These are phyloP conservation scores for Cladophialophora bantiana DNA, from an alignment of 2,329 filamentous ascomycete species.

Conservation along the genomic window DNA sequence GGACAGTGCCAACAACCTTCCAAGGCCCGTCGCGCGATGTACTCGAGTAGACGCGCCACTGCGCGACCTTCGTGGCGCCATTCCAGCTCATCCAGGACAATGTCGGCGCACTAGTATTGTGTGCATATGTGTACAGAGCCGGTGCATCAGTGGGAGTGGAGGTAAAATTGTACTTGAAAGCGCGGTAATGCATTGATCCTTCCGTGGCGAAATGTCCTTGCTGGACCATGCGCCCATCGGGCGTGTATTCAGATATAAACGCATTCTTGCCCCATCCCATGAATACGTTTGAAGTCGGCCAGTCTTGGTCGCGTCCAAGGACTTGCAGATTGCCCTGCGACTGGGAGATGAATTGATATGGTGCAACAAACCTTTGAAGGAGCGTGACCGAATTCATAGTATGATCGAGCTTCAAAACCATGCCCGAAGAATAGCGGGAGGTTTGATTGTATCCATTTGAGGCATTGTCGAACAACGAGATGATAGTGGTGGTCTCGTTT, in stretches of 20 bases:
- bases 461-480: constrained; percentile 54
- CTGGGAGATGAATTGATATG: constrained; percentile 26
- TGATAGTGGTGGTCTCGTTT: constrained; percentile 48
- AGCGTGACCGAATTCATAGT: constrained; percentile 46
- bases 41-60: constrained; percentile 48
- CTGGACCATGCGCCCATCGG: constrained; percentile 46
- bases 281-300: constrained; percentile 46
- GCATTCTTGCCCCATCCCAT: constrained; percentile 52
- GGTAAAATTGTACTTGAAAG: constrained; percentile 46
- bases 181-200: constrained; percentile 52
- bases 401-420: constrained; percentile 51
- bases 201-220: constrained; percentile 48
- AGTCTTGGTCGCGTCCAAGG: constrained; percentile 26
- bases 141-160: constrained; percentile 30
- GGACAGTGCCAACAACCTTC: constrained; percentile 42
- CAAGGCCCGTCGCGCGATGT: constrained; percentile 36
- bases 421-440: constrained; percentile 48
- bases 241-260: constrained; percentile 49
- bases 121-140: constrained; percentile 33
- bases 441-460: constrained; percentile 51
- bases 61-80: constrained; percentile 55
- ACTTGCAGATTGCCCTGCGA: constrained; percentile 51
- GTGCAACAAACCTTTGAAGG: constrained; percentile 43
- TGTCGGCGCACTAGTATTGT: constrained; percentile 29
- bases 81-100: constrained; percentile 54